phyloP scores from a whole-genome alignment of 1,139 yeast genomes.

The Geotrichum siamense region DNA sequence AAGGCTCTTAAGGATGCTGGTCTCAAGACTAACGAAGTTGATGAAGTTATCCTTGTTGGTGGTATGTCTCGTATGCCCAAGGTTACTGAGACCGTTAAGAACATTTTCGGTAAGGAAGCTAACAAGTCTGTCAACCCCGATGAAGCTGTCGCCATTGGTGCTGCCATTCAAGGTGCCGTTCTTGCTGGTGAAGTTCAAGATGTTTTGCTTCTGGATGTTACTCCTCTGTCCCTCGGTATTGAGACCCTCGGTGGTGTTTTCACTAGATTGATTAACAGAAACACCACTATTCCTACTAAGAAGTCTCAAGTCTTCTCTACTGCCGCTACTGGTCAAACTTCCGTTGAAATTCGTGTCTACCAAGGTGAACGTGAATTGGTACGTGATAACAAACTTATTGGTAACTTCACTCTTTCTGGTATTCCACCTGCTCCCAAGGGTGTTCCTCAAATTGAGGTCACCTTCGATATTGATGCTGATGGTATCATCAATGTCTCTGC shows the following conservation, averaged over 20 bases:
- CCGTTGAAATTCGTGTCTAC: constrained; percentile 98
- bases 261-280: constrained; percentile 95
- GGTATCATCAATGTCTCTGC: constrained; percentile 99
- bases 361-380: constrained; percentile 99
- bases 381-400: constrained; percentile 96
- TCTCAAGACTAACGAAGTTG: constrained; percentile 72
- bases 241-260: constrained; percentile 99
- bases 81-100: constrained; percentile 93
- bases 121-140: constrained; percentile 99
- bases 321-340: constrained; percentile 98
- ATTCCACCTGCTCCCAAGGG: constrained; percentile 98
- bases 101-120: constrained; percentile 89
- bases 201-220: constrained; percentile 88
- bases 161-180: constrained; percentile 99
- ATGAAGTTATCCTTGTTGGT: constrained; percentile 97
- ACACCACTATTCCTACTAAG: constrained; percentile 96
- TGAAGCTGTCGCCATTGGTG: constrained; percentile 99
- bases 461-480: constrained; percentile 96
- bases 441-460: constrained; percentile 97
- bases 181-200: constrained; percentile 98
- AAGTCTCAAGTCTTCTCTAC: constrained; percentile 97
- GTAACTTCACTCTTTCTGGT: constrained; percentile 93
- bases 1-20: constrained; percentile 97
- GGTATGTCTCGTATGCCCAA: constrained; percentile 99
- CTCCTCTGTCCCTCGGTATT: constrained; percentile 95